A percentile compares a stretch with the other conserved stretches of the same genome.
Conservation (phyloP, 441 rosid genomes). For the Pelargonium fulgidum region DNA sequence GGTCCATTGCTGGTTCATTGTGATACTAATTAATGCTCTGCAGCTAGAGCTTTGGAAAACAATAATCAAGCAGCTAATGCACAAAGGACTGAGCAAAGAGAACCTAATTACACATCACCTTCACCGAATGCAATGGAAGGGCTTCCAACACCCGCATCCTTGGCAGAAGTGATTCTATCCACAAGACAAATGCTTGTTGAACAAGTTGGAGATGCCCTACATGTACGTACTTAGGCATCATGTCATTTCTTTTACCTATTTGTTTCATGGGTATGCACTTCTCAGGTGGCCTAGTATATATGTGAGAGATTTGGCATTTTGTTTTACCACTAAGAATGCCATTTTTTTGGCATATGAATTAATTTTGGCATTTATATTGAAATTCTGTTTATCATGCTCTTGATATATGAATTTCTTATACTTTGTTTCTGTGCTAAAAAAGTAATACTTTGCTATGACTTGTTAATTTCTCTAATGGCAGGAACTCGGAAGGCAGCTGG, state of each 20-base stretch:
- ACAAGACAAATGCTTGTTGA: conserved; percentile 51
- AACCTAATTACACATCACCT: conserved; percentile 28
- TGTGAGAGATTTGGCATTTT: not conserved
- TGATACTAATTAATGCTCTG: conserved; percentile 20
- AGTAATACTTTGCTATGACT: not conserved
- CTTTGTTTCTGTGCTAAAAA: not conserved
- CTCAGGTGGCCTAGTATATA: not conserved
- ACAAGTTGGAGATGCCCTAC: conserved; percentile 53
- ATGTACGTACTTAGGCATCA: conserved; percentile 31
- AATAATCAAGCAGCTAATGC: conserved; percentile 28
- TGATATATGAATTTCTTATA: conserved; percentile 7
- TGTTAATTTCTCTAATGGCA: conserved; percentile 24
- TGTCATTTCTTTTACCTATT: conserved; percentile 10
- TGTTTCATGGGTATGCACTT: not conserved
- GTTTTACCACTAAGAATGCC: not conserved
- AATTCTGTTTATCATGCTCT: conserved; percentile 8
- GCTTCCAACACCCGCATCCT: conserved; percentile 65
- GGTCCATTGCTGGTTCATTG: conserved; percentile 12
- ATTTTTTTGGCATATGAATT: not conserved
- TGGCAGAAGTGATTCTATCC: conserved; percentile 52
- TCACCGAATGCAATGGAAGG: conserved; percentile 34
- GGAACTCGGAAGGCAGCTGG: conserved; percentile 52
- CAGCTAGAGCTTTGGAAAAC: conserved; percentile 39
- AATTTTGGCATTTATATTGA: not conserved
- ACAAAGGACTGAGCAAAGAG: conserved; percentile 33